Percentiles rank a stretch among this genome's conserved stretches.
These are phyloP conservation scores for Cicer chorassanicum DNA, from an alignment of 306 rosid genomes.

Conservation along the genomic window DNA sequence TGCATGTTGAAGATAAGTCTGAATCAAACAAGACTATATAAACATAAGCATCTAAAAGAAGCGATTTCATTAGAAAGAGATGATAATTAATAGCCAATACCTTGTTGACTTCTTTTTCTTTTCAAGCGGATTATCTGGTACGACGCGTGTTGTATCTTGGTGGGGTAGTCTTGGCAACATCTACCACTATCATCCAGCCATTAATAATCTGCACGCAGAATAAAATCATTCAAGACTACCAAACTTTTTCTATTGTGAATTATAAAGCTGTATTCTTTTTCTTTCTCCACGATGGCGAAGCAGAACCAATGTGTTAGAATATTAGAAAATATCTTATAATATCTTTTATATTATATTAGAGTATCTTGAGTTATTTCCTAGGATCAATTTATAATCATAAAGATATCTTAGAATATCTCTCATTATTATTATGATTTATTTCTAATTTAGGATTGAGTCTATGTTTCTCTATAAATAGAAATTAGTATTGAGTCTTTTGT, in stretches of 20 bases:
- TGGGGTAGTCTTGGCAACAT: constrained; percentile 73
- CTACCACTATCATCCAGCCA: constrained; percentile 96
- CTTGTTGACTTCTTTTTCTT: constrained; percentile 14
- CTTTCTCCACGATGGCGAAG: constrained; percentile 3
- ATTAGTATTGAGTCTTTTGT: no score
- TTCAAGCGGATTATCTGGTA: constrained; percentile 45
- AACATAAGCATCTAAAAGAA: constrained; percentile 13
- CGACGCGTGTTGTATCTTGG: constrained; percentile 54
- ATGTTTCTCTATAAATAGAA: no score
- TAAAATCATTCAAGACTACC: constrained; percentile 18
- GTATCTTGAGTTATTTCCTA: no score
- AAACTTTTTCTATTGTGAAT: constrained; percentile 29
- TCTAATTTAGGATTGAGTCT: no score
- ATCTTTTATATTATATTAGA: no score
- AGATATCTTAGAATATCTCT: no score
- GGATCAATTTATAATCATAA: no score
- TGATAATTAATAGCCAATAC: constrained; percentile 23
- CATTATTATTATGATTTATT: no score
- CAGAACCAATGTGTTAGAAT: no score
- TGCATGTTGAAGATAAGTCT: not conserved
- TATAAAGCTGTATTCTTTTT: not conserved
- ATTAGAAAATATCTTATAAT: no score
- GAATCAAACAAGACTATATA: constrained; percentile 1
- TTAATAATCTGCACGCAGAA: constrained; percentile 70
- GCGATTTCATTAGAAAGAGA: constrained; percentile 2